Conservation (phyloP, 2,329 filamentous ascomycete species). For the Fusarium aywerte region DNA sequence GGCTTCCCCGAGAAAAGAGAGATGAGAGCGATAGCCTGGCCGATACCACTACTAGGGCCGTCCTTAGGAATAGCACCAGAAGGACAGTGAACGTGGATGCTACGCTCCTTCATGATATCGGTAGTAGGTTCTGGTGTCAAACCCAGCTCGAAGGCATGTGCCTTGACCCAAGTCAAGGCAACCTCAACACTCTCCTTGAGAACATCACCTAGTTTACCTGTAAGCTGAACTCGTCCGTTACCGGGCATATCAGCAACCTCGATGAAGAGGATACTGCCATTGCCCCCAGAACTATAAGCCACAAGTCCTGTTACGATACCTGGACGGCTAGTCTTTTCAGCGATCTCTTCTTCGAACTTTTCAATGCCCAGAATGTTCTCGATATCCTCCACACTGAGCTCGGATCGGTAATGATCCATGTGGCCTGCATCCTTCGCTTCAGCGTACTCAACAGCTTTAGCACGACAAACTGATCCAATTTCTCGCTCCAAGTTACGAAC, state of each 20-base stretch:
- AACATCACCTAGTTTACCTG: constrained; percentile 94
- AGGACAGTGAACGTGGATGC: constrained; percentile 95
- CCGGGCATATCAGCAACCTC: constrained; percentile 98
- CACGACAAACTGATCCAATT: constrained; percentile 91
- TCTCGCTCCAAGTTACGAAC: constrained; percentile 97
- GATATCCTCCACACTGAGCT: constrained; percentile 80
- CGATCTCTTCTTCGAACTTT: constrained; percentile 94
- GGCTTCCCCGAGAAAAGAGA: constrained; percentile 87
- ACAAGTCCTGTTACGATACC: constrained; percentile 97
- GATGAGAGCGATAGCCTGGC: constrained; percentile 92
- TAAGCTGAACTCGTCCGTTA: constrained; percentile 89
- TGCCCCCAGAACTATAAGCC: constrained; percentile 90
- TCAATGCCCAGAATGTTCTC: constrained; percentile 93
- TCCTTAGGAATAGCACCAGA: constrained; percentile 96
- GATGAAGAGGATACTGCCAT: constrained; percentile 97
- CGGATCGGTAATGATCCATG: constrained; percentile 76
- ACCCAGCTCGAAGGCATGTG: constrained; percentile 90
- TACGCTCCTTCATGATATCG: constrained; percentile 95
- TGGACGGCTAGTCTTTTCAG: constrained; percentile 83
- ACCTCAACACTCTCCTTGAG: constrained; percentile 98
- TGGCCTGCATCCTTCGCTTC: constrained; percentile 83
- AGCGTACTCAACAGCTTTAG: constrained; percentile 94
- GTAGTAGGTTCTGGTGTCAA: constrained; percentile 82
- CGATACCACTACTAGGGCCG: constrained; percentile 85
- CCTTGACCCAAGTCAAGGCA: constrained; percentile 95